A percentile compares a stretch with the other conserved stretches of the same genome.
Evolutionary conservation across 2,329 filamentous ascomycete species (phyloP).

Genomic region (Ascochyta lentis): DNA sequence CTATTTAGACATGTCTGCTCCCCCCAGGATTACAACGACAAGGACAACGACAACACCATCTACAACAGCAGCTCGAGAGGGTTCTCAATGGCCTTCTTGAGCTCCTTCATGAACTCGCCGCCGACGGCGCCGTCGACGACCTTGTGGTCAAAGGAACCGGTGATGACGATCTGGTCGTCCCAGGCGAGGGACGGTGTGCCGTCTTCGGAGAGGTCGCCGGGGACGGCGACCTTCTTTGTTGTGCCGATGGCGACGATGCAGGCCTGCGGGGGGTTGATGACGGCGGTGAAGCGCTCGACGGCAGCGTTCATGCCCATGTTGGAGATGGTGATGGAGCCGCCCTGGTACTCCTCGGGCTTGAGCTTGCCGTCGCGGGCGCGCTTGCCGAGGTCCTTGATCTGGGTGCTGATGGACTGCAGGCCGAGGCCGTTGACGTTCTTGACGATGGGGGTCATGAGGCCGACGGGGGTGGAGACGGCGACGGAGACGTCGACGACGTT

Average conservation of each 20-base stretch:
- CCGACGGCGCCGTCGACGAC: conserved; percentile 96
- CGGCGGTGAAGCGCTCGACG: conserved; percentile 94
- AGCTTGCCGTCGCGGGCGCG: conserved; percentile 96
- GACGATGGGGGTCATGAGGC: conserved; percentile 97
- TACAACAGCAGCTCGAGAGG: conserved; percentile 93
- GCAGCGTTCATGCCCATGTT: conserved; percentile 99
- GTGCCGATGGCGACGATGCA: conserved; percentile 94
- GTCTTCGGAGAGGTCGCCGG: conserved; percentile 78
- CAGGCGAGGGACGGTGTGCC: conserved; percentile 77
- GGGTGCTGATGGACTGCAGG: conserved; percentile 82
- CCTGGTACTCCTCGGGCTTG: conserved; percentile 99
- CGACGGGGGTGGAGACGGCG: conserved; percentile 88
- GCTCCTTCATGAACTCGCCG: conserved; percentile 93
- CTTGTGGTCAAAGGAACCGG: conserved; percentile 98
- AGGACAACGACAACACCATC: too few species aligned
- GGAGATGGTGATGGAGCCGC: conserved; percentile 97
- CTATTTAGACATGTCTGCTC: too few species aligned
- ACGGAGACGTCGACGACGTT: conserved; percentile 94
- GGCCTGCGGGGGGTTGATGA: conserved; percentile 98
- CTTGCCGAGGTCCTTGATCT: conserved; percentile 97
- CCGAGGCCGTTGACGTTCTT: conserved; percentile 86
- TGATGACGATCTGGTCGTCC: conserved; percentile 97
- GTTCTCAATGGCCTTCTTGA: conserved; percentile 98
- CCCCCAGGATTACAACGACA: too few species aligned
- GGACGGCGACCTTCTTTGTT: conserved; percentile 92